Base-by-base conservation (phyloP, 2,329 filamentous ascomycete genomes). In the Akanthomyces uredinophilus region DNA sequence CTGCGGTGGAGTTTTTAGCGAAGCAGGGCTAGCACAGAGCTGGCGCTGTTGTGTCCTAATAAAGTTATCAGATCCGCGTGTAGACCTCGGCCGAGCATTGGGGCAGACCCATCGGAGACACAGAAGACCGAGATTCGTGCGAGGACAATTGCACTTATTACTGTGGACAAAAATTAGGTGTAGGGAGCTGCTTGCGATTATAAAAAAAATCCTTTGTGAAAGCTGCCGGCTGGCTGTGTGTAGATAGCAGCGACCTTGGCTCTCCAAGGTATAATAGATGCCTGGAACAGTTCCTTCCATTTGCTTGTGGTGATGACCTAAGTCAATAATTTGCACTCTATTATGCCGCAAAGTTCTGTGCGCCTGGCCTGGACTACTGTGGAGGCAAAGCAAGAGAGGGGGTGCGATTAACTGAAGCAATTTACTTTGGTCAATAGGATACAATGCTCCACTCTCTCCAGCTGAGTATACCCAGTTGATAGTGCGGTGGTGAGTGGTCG, bases 11-110 rank as follows among this genome's bases (percentile, higher is more conserved):
- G 35, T 22, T 5, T 11, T 7, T 7, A 41, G 1, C 16, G 27
- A 43, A 39, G 10, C 5, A 11, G 24, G 52, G 32, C 37, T 14
- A 13, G 27, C 16, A 27, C 18, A 35, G 27, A 22, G 6, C 13
- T 14, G 14, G 20, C 22, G 29, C 20, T 37, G 52, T 16, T 22
- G 18, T 56, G 59, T 43, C 60, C 63, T 44, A 60, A 66, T 72
- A 72, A 70, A 73, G 71, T 73, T 75, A 74, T 75, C 72, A 68
- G 73, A 74, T 75, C 73, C 71, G 71, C 67, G 63, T 14, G 2
- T 2, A 2, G 32, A 52, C 57, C 49, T 60, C 57, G 37, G 57
- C 57, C 35, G 47, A 50, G 37, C 47, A 35, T 60, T 47, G 57
- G 56, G 43, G 32, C 35, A 37, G n/a, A 35, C 29, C 46, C 32